Conservation (phyloP, 768 basidiomycete species). For the Botryobasidium botryosum region DNA sequence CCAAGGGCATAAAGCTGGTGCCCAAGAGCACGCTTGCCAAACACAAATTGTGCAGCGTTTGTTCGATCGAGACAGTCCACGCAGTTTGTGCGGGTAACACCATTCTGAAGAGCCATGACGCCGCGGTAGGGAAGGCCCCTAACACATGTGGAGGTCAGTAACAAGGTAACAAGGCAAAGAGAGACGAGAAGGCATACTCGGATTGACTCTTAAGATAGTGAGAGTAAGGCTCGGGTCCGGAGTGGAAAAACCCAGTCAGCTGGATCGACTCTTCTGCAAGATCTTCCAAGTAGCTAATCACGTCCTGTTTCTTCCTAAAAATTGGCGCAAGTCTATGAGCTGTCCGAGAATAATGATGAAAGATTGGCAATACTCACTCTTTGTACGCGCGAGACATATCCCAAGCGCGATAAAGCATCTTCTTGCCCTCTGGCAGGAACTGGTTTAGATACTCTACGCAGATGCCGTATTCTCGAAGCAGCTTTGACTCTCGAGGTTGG, state of each 20-base stretch:
- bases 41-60: conserved; percentile 92
- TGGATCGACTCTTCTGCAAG: conserved; percentile 87
- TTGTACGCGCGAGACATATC: conserved; percentile 94
- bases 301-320: conserved; percentile 82
- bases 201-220: conserved; percentile 36
- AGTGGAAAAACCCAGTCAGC: conserved; percentile 89
- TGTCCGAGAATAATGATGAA: neutral
- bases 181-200: conserved; percentile 18
- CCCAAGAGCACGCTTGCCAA: conserved; percentile 84
- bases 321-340: neutral
- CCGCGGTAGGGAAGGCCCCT: conserved; percentile 33
- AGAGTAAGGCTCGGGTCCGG: conserved; percentile 70
- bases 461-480: conserved; percentile 79
- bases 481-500: conserved; percentile 60
- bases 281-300: conserved; percentile 88
- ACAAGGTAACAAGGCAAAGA: neutral
- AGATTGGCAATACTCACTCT: conserved; percentile 35
- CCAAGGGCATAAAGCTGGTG: conserved; percentile 94
- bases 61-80: conserved; percentile 95
- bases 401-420: conserved; percentile 87
- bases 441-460: conserved; percentile 91
- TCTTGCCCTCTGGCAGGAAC: conserved; percentile 70
- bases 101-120: conserved; percentile 70
- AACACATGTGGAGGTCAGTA: conserved; percentile 9
- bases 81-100: conserved; percentile 86